Evolutionary conservation across 1,284 basidiomycete genomes (phyloP), one percentile per base, ranked within the genome.

Genomic region (Ceratobasidium sp.): DNA sequence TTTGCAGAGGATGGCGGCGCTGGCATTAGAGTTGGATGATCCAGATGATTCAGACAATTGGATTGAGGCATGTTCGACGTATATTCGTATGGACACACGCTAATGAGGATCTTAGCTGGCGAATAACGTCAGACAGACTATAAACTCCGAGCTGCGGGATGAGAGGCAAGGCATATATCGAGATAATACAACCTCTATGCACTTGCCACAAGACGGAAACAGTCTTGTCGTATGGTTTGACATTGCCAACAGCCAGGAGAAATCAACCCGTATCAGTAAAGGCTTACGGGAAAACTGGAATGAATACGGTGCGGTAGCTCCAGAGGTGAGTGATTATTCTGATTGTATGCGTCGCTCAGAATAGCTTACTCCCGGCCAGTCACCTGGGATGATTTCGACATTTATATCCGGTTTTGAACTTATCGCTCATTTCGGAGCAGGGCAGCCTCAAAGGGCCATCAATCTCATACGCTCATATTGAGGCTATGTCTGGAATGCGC

Each of bases 321-420:
- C 68, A 46, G 68, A 71, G 54, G 68, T 59, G 27, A 31, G 53
- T 29, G 8, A 3, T 49, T 51, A 5, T 54, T 27, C 3, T 34
- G 19, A 24, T 8, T 71, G 34, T 37, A 59, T 39, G 37, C 29
- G 31, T 22, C 39, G 14, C 46, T 14, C 37, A 9, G 31, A 22
- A 39, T n/a, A 46, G 11, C 51, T 43, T 34, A 56, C 31, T 43
- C 13, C 41, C 1, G 22, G 16, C 34, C 19, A 71, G 68, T 71
- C 68, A 31, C 68, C 68, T 13, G 68, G 68, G 16, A 71, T 71
- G 68, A 71, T 71, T 31, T 71, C 68, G 7, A 71, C 68, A 1
- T 71, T 71, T 49, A 71, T 71, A 31, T 71, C 68, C 7, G 68
- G 68, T n/a, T 71, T 71, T 24, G 68, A 71, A 43, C 54, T 71